Evolutionary conservation across 2,329 filamentous ascomycete species (phyloP), one percentile per base, ranked within the genome.

Genomic region (Trichoderma guizhouense): DNA sequence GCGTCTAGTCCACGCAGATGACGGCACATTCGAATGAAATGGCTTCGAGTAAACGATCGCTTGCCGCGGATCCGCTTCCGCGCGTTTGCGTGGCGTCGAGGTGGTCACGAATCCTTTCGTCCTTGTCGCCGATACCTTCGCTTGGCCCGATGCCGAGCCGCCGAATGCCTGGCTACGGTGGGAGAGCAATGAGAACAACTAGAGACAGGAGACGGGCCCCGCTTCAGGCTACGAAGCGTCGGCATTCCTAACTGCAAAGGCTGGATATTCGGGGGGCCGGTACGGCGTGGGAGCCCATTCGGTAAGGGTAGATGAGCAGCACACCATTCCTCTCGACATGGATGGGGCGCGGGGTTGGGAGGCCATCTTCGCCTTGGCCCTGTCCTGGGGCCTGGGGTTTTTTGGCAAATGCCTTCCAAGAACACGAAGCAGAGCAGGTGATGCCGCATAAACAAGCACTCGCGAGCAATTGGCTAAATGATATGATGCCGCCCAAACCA

Each of bases 31-130:
- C 30, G 32, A 60, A 18, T 30, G 18, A 47, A 60, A 34, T 30
- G 26, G 21, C 65, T 47, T 51, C 14, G 18, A 47, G 65, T 60
- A 69, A 47, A 71, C 62, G 61, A 72, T 73, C 70, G 72, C 72
- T 73, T 72, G 70, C 63, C 64, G 72, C 72, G 72, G 69, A 70
- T 73, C 70, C 70, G 72, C 71, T 72, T 55, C 47, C 67, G 68
- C 71, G 71, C 67, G 71, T 71, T 26, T 71, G 71, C 11, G 47
- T 71, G 51, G 69, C 63, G 53, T 28, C 34, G 39, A 36, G 51
- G 55, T 14, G 51, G 53, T 14, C 24, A n/a, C 15, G 21, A 36
- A 58, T 55, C 43, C 51, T 32, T 69, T 61, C 53, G 57, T 26
- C 21, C 36, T 63, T 32, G 55, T 63, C 47, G 39, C 65, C 34